Base-by-base conservation (phyloP, 148 eudicot species). In the Vaccinium vitisidaea region DNA sequence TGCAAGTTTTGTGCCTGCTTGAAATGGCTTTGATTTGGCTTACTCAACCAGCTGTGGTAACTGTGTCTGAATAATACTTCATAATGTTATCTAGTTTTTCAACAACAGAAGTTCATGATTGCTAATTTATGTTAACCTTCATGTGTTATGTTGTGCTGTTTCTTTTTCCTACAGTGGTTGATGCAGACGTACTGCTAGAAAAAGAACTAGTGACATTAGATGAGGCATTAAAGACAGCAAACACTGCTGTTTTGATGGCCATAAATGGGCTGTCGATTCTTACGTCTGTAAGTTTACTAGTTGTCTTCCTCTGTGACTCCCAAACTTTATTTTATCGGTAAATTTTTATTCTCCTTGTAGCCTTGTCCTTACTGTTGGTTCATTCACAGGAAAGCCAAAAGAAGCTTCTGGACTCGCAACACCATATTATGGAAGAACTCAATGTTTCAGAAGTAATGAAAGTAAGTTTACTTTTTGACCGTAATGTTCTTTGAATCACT, bases 131-230 rank as follows among this genome's bases (percentile, higher is more conserved):
- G 67, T 49, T 83, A 5, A 71, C 69, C 77, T 79, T 81, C 83
- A 76, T 19, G 61, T n/a, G 39, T 46, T 53, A 13, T 83, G 55
- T 27, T 69, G 58, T 75, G 43, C 76, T 90, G 39, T 84, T 49
- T 86, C 53, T 63, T 49, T 56, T 74, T 43, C 73, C 71, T 81
- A 30, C 93, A 96, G 99, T 89, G 88, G 84, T 96, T 82, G 98
- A 96, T 84, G 90, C 95, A 69, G 95, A 96, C 86, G 84, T 91
- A 85, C 90, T 96, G 73, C 88, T 96, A 23, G 92, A 94, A 85
- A 91, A 92, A 90, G 99, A 96, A 90, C 67, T 92, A 77, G 97
- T 96, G 84, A 96, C 99, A 80, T 88, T 94, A 54, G 99, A 94
- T 79, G 99, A 96, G 89, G 98, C 99, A 70, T 83, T 96, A 75